Evolutionary conservation across 1,284 basidiomycete genomes (phyloP).

Genomic region (Wallemia mellicola): DNA sequence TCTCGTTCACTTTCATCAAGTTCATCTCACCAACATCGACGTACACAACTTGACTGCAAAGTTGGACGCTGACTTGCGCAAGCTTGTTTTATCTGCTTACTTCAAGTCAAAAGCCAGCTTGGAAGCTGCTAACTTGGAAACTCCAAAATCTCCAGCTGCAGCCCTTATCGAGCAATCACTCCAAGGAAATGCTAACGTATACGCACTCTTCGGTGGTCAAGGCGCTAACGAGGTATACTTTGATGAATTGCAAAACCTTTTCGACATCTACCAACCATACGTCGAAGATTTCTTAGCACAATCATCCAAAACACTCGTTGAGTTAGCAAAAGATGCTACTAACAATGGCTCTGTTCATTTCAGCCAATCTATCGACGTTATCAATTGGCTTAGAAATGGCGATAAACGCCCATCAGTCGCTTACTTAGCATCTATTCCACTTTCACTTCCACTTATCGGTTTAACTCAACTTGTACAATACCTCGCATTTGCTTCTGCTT

Average conservation of each 20-base stretch:
- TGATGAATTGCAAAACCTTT: conserved; percentile 71
- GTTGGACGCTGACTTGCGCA: conserved; percentile 44
- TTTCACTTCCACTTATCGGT: conserved; percentile 84
- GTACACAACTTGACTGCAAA: conserved; percentile 46
- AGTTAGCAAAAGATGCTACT: conserved; percentile 30
- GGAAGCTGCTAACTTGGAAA: conserved; percentile 25
- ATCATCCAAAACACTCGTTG: conserved; percentile 38
- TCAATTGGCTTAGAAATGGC: conserved; percentile 51
- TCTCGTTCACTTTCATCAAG: conserved; percentile 43
- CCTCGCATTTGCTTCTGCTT: conserved; percentile 42
- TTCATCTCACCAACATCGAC: conserved; percentile 37
- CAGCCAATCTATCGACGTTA: conserved; percentile 46
- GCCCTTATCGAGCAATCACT: conserved; percentile 43
- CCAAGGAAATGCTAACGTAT: conserved; percentile 44
- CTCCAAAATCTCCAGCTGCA: conserved; percentile 31
- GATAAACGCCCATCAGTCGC: conserved; percentile 38
- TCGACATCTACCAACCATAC: conserved; percentile 67
- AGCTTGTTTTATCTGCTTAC: conserved; percentile 47
- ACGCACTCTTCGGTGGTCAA: conserved; percentile 92
- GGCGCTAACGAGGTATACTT: conserved; percentile 96
- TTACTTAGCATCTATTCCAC: conserved; percentile 83
- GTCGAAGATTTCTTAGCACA: conserved; percentile 36
- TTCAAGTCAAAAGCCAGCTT: conserved; percentile 45
- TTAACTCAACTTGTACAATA: conserved; percentile 86
- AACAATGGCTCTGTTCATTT: conserved; percentile 37